Base-by-base conservation (phyloP, 768 basidiomycete genomes). In the Agrocybe praecox region DNA sequence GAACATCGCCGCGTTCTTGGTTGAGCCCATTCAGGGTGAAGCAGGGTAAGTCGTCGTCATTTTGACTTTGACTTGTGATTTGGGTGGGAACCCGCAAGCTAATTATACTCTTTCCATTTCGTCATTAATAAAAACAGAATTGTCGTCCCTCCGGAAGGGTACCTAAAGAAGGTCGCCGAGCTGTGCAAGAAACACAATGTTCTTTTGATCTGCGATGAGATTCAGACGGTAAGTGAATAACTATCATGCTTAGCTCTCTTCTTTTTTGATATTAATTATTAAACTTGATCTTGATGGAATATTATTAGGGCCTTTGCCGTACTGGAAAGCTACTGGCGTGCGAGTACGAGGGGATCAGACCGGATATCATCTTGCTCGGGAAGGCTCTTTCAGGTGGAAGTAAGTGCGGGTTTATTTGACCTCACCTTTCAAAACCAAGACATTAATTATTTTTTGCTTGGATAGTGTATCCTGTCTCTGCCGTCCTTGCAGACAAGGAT, bases 11-110 rank as follows among this genome's bases (percentile, higher is more conserved):
- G 96, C 92, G 1, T 95, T 99, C 79, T 80, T 99, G 54, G 83
- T 99, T 2, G 97, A 99, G 74, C 97, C 97, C 6, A 98, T 99
- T 59, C 97, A 99, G 70, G 96, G 96, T n/a, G 96, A 98, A 74
- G 96, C 96, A 17, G 96, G 94, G 92, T 94, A 69, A n/a, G n/a
- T n/a, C 45, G 90, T 61, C 33, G 47, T 9, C 40, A 34, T 50
- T 9, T 5, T 4, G 26, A 29, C 26, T 29, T 29, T 29, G 26
- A 29, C 26, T 29, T 29, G 26, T 4, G 4, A 19, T 21, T 22
- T 42, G 12, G 10, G 17, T 40, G 36, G 12, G 36, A 40, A 40
- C 5, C 9, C 26, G n/a, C 7, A 18, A 15, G 19, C 22, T 50
- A 22, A 11, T 19, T 48, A 24, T 19, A 42, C 52, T 53, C 7